Percentiles rank a stretch among this genome's conserved stretches.
Conservation (phyloP, 208 protist genomes). For the Tritrichomonas foetus region DNA sequence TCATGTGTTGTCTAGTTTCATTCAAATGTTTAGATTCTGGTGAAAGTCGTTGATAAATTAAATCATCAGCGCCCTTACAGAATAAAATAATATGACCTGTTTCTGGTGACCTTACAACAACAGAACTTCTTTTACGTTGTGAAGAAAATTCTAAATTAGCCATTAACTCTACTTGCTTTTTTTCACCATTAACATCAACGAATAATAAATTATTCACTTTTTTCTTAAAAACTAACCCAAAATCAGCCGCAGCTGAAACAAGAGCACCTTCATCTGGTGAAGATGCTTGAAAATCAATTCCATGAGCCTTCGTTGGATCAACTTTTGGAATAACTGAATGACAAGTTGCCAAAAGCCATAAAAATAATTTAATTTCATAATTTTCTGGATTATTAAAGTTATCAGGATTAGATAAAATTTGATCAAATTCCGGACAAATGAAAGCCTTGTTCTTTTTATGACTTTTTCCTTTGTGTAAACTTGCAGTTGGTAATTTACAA, state of each 20-base stretch:
- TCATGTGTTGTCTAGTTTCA: neutral
- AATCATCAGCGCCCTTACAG: conserved; percentile 48
- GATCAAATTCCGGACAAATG: neutral
- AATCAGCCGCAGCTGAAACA: conserved; percentile 40
- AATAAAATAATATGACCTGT: conserved; percentile 44
- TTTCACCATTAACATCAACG: neutral
- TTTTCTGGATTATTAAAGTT: neutral
- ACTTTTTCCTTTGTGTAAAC: neutral
- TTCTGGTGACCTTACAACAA: conserved; percentile 24
- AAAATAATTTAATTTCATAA: conserved; percentile 26
- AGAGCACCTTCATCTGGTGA: conserved; percentile 51
- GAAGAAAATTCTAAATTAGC: conserved; percentile 45
- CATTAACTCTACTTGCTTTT: neutral
- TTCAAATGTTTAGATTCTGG: neutral
- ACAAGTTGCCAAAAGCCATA: conserved; percentile 32
- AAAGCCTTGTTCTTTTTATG: neutral
- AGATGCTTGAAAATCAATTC: conserved; percentile 44
- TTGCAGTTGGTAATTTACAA: neutral
- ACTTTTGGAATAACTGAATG: conserved; percentile 42
- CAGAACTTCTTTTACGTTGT: conserved; percentile 47
- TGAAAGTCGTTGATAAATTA: neutral
- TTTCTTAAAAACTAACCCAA: conserved; percentile 21
- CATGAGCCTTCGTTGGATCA: neutral
- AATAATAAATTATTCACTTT: neutral
- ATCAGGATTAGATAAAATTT: neutral